A percentile compares a stretch with the other conserved stretches of the same genome.
Conservation (phyloP, 352 stramenopile genomes). For the Pythium monospermum region DNA sequence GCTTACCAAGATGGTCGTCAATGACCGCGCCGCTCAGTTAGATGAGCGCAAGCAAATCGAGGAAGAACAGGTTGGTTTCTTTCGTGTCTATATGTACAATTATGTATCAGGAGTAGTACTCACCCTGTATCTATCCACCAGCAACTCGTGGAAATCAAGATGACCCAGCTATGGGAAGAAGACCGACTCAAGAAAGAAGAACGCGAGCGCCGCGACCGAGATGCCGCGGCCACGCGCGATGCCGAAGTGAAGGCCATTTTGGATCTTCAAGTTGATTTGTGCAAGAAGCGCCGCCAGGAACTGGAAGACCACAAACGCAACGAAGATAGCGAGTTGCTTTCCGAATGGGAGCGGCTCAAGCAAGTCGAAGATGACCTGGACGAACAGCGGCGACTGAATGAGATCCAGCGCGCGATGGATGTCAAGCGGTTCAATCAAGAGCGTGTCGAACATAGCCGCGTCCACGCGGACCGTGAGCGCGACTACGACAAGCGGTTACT, state of each 20-base stretch:
- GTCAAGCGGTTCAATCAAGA: constrained; percentile 75
- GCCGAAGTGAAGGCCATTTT: constrained; percentile 72
- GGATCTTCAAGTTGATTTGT: constrained; percentile 67
- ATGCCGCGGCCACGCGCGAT: constrained; percentile 42
- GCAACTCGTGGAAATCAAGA: constrained; percentile 39
- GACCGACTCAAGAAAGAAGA: constrained; percentile 75
- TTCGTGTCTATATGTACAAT: not conserved
- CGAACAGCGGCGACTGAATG: constrained; percentile 38
- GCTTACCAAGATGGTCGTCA: constrained; percentile 47
- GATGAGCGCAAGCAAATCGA: constrained; percentile 36
- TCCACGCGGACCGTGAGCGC: constrained; percentile 43
- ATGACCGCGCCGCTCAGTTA: constrained; percentile 56
- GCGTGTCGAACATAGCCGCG: constrained; percentile 41
- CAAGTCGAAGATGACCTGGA: constrained; percentile 64
- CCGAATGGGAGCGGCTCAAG: constrained; percentile 55
- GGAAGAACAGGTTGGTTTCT: constrained; percentile 40
- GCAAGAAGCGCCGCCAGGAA: constrained; percentile 40
- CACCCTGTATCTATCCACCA: no score
- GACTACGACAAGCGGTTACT: constrained; percentile 62
- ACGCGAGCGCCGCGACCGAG: constrained; percentile 47
- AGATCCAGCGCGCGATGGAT: constrained; percentile 56
- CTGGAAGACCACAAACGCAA: constrained; percentile 31
- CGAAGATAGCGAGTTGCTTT: constrained; percentile 50
- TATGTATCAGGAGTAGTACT: no score
- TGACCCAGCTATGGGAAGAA: constrained; percentile 69